A percentile compares a stretch with the other conserved stretches of the same genome.
Evolutionary conservation across 768 basidiomycete species (phyloP).

Genomic region (Boletales sp.): DNA sequence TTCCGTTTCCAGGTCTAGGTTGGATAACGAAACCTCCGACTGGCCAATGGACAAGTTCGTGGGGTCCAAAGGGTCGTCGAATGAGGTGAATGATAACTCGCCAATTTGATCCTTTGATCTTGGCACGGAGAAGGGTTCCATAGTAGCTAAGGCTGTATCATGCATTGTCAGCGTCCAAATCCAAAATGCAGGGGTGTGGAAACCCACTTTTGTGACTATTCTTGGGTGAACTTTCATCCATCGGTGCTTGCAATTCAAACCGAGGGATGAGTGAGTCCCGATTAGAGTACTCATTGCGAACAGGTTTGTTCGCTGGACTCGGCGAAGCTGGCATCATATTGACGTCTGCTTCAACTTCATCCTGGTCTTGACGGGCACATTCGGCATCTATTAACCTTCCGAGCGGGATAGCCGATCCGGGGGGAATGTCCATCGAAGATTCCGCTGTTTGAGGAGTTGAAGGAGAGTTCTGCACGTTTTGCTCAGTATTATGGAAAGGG

Average conservation of each 20-base stretch:
- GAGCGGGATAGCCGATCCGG: constrained; percentile 22
- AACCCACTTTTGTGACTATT: constrained; percentile 14
- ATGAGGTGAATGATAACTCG: constrained; percentile 27
- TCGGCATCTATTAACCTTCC: constrained; percentile 41
- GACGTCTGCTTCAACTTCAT: constrained; percentile 38
- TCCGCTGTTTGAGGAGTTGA: constrained; percentile 21
- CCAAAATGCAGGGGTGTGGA: background rate
- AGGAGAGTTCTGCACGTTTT: constrained; percentile 9
- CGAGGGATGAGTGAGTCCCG: constrained; percentile 34
- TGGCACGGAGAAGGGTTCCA: constrained; percentile 20
- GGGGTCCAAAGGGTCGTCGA: constrained; percentile 28
- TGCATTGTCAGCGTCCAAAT: background rate
- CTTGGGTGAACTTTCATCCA: constrained; percentile 21
- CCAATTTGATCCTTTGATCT: constrained; percentile 24
- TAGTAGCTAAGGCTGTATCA: constrained; percentile 9
- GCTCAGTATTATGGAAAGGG: constrained; percentile 24
- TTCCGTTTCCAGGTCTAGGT: constrained; percentile 31
- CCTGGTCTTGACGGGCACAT: constrained; percentile 26
- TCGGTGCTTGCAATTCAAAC: constrained; percentile 24
- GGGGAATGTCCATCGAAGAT: constrained; percentile 23
- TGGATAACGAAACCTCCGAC: constrained; percentile 35
- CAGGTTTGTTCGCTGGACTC: constrained; percentile 36
- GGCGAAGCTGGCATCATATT: constrained; percentile 49
- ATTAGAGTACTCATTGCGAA: constrained; percentile 16
- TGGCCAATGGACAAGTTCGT: constrained; percentile 34